Percentiles rank a stretch among this genome's conserved stretches.
Evolutionary conservation across 306 rosid species (phyloP).

Genomic region (Begonia masoniana): DNA sequence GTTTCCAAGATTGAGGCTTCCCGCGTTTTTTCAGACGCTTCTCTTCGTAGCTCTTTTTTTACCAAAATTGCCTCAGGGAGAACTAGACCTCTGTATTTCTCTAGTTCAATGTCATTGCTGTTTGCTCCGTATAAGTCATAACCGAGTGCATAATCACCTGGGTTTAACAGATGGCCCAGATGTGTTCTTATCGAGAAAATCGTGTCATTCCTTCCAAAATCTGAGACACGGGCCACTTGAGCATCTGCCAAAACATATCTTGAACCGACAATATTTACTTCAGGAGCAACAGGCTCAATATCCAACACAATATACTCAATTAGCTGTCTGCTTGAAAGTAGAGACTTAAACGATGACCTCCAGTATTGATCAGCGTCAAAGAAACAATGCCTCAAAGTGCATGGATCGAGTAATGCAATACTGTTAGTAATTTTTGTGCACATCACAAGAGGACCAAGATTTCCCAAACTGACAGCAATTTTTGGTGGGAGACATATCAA

Average conservation of each 20-base stretch:
- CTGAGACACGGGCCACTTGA: slow-evolving; percentile 58
- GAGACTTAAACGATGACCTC: slow-evolving; percentile 47
- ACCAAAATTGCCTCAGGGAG: too few relatives aligned
- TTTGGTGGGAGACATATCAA: slow-evolving; percentile 58
- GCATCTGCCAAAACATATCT: slow-evolving; percentile 52
- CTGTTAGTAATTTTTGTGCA: slow-evolving; percentile 58
- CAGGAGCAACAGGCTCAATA: slow-evolving; percentile 30
- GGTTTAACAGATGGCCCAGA: slow-evolving; percentile 54
- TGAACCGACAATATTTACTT: slow-evolving; percentile 39
- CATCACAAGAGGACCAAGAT: slow-evolving; percentile 59
- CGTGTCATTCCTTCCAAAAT: slow-evolving; percentile 61
- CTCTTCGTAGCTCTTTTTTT: too few relatives aligned
- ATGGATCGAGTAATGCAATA: slow-evolving; percentile 59
- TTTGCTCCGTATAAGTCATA: slow-evolving; percentile 45
- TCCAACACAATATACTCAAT: too few relatives aligned
- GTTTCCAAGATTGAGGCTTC: too few relatives aligned
- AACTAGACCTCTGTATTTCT: too few relatives aligned
- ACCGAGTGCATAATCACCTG: slow-evolving; percentile 73
- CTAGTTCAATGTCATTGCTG: slow-evolving; percentile 40
- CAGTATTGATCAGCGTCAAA: slow-evolving; percentile 66
- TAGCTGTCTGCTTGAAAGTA: too few relatives aligned
- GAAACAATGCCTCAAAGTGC: slow-evolving; percentile 44
- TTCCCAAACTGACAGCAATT: slow-evolving; percentile 45
- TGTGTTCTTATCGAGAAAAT: slow-evolving; percentile 57
- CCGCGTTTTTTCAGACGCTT: too few relatives aligned